Base-by-base conservation (phyloP, 2,329 filamentous ascomycete genomes). In the Mariannaea sp. region DNA sequence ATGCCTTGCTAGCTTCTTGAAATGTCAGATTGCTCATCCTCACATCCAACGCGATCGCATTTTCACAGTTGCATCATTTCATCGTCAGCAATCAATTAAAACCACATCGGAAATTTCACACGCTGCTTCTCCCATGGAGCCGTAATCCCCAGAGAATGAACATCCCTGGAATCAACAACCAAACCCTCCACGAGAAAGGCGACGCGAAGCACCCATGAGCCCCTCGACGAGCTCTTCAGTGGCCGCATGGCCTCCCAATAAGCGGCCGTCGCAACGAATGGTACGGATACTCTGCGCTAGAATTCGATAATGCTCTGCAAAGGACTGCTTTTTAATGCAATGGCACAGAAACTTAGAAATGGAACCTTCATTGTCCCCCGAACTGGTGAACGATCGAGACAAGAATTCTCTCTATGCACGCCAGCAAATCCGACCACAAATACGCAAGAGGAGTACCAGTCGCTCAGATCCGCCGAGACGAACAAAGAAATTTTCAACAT, bases 331-430 rank as follows among this genome's bases (percentile, higher is more conserved):
- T 32, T 53, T 66, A 46, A 60, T 44, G 32, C 39, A 42, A 51
- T 48, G 47, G 41, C 32, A 14, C 68, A 87, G 83, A 85, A 92
- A 80, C 80, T 95, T 56, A 87, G 88, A 61, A 89, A 93, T 69
- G 90, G 90, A 60, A 94, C 90, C 38, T 92, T 95, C 71, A 88
- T 97, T 63, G 82, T 96, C 49, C 92, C 93, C 7, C 80, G 82
- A 54, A 97, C 92, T 3, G 92, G 93, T 65, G 89, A 96, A 72
- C 89, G 92, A 59, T 83, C 91, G 40, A 88, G 86, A 67, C 88
- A 89, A 57, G 82, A 87, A 57, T 91, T 96, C 64, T 93, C 88
- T 17, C 78, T 96, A 22, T 87, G 88, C 64, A 78, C 81, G 48
- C 73, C 80, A 51, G 64, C 67, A 52, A 65, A 55, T 55, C 49